Evolutionary conservation across 257 asterid genomes (phyloP).

Genomic region (Solanum peruvianum): DNA sequence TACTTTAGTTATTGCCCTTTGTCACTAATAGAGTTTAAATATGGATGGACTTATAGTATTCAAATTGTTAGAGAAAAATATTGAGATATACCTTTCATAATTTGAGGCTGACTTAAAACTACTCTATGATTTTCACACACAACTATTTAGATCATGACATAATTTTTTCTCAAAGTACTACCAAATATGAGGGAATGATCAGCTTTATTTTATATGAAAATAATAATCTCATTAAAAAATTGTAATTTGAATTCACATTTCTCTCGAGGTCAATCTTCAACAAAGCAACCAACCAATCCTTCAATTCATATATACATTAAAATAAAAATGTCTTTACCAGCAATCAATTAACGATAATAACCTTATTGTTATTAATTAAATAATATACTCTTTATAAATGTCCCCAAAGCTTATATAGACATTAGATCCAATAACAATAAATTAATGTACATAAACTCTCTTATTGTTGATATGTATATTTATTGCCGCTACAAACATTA

Average conservation of each 20-base stretch:
- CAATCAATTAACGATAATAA: background rate
- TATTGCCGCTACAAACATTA: background rate
- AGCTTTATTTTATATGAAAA: background rate
- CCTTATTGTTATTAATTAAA: too few relatives aligned
- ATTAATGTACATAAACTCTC: background rate
- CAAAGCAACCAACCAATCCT: background rate
- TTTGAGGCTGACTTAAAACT: too few relatives aligned
- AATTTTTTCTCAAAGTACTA: background rate
- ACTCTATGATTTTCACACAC: background rate
- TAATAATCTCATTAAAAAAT: background rate
- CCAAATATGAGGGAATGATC: background rate
- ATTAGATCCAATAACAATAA: too few relatives aligned
- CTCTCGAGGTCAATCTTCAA: background rate
- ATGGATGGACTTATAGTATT: background rate
- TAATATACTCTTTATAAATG: background rate
- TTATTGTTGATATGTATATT: too few relatives aligned
- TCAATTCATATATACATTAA: background rate
- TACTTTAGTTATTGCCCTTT: background rate
- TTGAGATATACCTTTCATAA: background rate
- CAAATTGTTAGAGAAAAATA: background rate
- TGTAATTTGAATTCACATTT: background rate
- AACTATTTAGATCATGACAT: background rate
- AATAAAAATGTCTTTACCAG: too few relatives aligned
- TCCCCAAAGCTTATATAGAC: background rate
- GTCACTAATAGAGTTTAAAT: background rate